A percentile compares a stretch with the other conserved stretches of the same genome.
These are phyloP conservation scores for Rhodotorula sp. DNA, from an alignment of 1,284 basidiomycete genomes.

Conservation along the genomic window DNA sequence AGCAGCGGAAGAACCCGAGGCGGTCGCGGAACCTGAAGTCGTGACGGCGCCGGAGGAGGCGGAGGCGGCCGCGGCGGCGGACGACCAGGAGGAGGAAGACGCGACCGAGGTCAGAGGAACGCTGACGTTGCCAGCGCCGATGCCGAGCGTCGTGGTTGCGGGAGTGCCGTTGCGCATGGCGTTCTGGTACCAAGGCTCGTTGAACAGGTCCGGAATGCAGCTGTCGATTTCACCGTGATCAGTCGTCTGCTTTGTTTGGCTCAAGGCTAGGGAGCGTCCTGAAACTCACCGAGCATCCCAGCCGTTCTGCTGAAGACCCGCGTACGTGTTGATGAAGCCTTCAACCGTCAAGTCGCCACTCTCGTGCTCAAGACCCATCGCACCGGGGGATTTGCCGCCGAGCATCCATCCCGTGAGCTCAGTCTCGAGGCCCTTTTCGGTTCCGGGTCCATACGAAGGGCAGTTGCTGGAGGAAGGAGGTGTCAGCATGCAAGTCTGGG, in stretches of 20 bases:
- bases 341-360: conserved; percentile 62
- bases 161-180: conserved; percentile 11
- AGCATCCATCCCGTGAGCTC: conserved; percentile 16
- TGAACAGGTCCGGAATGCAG: conserved; percentile 24
- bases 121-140: conserved; percentile 15
- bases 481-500: too few species aligned
- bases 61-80: background rate
- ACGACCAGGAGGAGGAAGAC: background rate
- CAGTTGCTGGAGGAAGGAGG: conserved; percentile 6
- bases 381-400: conserved; percentile 27
- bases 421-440: conserved; percentile 17
- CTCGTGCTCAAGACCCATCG: conserved; percentile 79
- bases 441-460: conserved; percentile 7
- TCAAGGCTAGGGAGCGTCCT: background rate
- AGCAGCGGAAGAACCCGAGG: background rate
- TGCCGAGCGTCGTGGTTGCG: conserved; percentile 1
- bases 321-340: conserved; percentile 68
- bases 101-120: conserved; percentile 9
- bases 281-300: conserved; percentile 24
- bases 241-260: background rate
- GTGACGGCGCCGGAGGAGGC: background rate
- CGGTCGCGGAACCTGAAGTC: background rate
- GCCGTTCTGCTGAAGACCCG: conserved; percentile 44
- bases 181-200: conserved; percentile 19
- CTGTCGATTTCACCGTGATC: background rate